Evolutionary conservation across 2,329 filamentous ascomycete genomes (phyloP).

Genomic region (Trichoderma asperellum): DNA sequence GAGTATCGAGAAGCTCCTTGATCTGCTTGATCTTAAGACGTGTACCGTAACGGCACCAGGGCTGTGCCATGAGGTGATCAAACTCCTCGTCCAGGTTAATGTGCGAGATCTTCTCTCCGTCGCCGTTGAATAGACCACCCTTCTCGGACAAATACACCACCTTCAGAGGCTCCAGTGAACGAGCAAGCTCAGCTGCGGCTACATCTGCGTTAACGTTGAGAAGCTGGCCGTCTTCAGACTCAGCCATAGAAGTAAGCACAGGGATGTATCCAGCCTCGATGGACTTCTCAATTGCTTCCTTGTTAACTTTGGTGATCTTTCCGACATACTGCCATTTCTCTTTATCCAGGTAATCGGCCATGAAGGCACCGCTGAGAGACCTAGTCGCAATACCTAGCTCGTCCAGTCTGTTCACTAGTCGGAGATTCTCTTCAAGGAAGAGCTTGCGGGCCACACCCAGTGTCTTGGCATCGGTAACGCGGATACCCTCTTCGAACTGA

Average conservation of each 20-base stretch:
- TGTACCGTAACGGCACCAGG: conserved; percentile 94
- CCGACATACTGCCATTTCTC: conserved; percentile 95
- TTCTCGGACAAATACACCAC: conserved; percentile 98
- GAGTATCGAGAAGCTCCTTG: conserved; percentile 85
- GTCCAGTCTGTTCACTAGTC: conserved; percentile 87
- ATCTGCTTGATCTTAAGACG: conserved; percentile 97
- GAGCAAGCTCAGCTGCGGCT: conserved; percentile 88
- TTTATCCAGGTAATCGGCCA: conserved; percentile 92
- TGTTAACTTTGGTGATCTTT: conserved; percentile 92
- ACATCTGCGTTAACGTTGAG: conserved; percentile 98
- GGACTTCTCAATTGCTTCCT: conserved; percentile 84
- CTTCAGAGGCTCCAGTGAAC: conserved; percentile 89
- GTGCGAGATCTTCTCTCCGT: conserved; percentile 91
- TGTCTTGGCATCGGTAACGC: conserved; percentile 94
- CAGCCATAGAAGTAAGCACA: conserved; percentile 94
- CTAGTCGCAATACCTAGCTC: conserved; percentile 86
- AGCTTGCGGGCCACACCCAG: conserved; percentile 87
- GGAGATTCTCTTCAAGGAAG: conserved; percentile 94
- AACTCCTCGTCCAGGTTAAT: conserved; percentile 99
- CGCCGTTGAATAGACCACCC: conserved; percentile 91
- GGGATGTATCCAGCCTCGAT: conserved; percentile 91
- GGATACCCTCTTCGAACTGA: conserved; percentile 93
- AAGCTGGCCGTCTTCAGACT: conserved; percentile 87
- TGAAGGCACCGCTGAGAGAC: conserved; percentile 89
- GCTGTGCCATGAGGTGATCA: conserved; percentile 86